Evolutionary conservation across 2,329 filamentous ascomycete genomes (phyloP).

Genomic region (Penicillium sp.): DNA sequence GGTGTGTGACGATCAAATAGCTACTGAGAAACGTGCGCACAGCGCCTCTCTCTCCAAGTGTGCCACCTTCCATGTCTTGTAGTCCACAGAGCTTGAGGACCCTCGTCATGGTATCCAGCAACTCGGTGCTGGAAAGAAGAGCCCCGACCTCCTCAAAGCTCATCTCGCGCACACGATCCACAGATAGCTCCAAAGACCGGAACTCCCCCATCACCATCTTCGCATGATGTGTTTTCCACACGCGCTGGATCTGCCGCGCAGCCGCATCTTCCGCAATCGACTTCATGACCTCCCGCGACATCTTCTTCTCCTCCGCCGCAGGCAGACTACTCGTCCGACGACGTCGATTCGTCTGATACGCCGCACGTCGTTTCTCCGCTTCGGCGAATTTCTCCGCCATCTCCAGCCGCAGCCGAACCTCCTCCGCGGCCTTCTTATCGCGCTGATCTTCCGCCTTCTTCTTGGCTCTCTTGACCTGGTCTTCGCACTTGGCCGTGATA

Average conservation of each 20-base stretch:
- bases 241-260: constrained; percentile 58
- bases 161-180: constrained; percentile 54
- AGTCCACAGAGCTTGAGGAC: constrained; percentile 60
- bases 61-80: constrained; percentile 53
- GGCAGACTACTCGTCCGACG: constrained; percentile 56
- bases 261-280: constrained; percentile 55
- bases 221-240: constrained; percentile 57
- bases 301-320: constrained; percentile 46
- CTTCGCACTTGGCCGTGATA: constrained; percentile 66
- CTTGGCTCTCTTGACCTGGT: constrained; percentile 67
- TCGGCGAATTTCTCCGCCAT: constrained; percentile 68
- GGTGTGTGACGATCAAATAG: constrained; percentile 64
- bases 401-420: constrained; percentile 59
- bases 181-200: constrained; percentile 53
- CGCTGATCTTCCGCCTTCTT: constrained; percentile 68
- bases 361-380: constrained; percentile 58
- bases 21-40: constrained; percentile 64
- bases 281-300: constrained; percentile 34
- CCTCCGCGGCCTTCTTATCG: constrained; percentile 64
- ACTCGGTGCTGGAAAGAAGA: constrained; percentile 55
- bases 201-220: constrained; percentile 55
- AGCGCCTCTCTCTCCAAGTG: constrained; percentile 52
- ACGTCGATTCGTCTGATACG: constrained; percentile 52
- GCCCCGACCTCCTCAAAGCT: constrained; percentile 62
- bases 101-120: constrained; percentile 56